Evolutionary conservation across 2,329 filamentous ascomycete species (phyloP), one percentile per base, ranked within the genome.

Genomic region (Diplodia corticola): DNA sequence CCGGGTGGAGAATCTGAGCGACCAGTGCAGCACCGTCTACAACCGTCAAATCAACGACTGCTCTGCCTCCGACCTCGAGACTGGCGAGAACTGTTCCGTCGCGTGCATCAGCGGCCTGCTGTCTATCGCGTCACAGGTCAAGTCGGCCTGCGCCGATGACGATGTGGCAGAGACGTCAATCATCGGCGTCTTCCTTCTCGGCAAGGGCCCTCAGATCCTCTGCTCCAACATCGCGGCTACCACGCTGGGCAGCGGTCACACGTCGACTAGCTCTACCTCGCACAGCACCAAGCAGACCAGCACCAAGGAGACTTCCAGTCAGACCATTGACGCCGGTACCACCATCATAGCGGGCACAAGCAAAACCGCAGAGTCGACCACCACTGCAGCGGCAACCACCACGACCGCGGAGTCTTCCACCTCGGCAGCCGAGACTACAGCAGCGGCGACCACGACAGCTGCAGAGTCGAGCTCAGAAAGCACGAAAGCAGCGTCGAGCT

Each of bases 21-120:
- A 70, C 15, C 63, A 69, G 24, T 83, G 82, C 69, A 64, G 77
- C 49, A 68, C 69, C 7, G 74, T 80, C 30, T 84, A 84, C 74
- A 78, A 71, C 30, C 66, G 73, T 15, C 63, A 71, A 9, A 81
- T 84, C 65, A 60, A 73, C 9, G 78, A 76, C 44, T 84, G 82
- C 71, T 67, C 66, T 0, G 68, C 73, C 12, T 67, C 68, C 20
- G 82, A 84, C 71, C 68, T 67, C 26, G 17, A 33, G 35, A 10
- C 66, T 33, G 64, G 69, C 48, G 63, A 54, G 5, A 46, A 61
- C 46, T 80, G 78, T 68, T 78, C 74, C 44, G 65, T 69, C 5
- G 71, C 69, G 20, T 83, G 81, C 68, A 71, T 82, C n/a, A 71
- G 71, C 13, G 80, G 77, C 3, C 72, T 83, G 33, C 65, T 75